phyloP scores from a whole-genome alignment of 2,329 filamentous ascomycete genomes.

The Paecilomyces sp. region DNA sequence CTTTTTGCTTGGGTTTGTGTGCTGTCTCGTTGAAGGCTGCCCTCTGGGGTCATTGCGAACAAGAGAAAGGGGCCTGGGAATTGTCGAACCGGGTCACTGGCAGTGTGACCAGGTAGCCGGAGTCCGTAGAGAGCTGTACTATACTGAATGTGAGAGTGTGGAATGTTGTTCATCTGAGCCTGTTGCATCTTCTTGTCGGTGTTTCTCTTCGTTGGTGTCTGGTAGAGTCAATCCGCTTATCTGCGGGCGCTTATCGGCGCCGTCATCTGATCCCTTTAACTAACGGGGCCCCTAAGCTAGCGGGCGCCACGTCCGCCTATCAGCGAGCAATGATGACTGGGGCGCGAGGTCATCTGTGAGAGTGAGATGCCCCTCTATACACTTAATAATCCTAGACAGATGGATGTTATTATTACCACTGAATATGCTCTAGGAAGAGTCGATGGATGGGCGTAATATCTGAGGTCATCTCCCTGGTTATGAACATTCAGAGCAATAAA shows the following conservation, averaged over 20 bases:
- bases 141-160: background rate
- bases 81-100: background rate
- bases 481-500: background rate
- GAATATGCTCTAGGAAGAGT: background rate
- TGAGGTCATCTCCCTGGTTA: background rate
- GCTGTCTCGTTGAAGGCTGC: background rate
- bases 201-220: too few relatives aligned
- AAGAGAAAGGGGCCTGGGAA: background rate
- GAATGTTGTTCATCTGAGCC: background rate
- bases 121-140: background rate
- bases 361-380: background rate
- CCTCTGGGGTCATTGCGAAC: background rate
- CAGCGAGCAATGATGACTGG: background rate
- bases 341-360: background rate
- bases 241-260: background rate
- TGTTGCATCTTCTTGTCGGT: too few relatives aligned
- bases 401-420: too few relatives aligned
- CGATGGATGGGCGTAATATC: background rate
- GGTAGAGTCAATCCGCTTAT: background rate
- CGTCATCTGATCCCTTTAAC: background rate
- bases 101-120: background rate
- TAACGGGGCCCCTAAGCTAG: background rate
- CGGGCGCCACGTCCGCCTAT: background rate
- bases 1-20: background rate
- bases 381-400: background rate